Conservation (phyloP, 192 early-diverging fungal species). For the Coemansia reversa region DNA sequence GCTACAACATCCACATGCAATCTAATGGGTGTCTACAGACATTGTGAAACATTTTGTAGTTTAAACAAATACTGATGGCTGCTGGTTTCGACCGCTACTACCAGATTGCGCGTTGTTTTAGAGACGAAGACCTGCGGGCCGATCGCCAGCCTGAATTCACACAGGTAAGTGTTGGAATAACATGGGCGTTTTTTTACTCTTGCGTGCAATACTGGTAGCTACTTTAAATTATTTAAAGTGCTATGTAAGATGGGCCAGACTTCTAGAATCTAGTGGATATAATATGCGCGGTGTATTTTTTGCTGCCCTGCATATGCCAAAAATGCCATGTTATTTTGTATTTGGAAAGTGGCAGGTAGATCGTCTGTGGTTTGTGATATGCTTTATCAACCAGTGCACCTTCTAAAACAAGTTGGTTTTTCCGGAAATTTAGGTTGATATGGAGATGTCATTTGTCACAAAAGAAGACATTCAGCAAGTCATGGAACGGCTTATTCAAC, state of each 20-base stretch:
- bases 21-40: not conserved
- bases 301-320: not conserved
- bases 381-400: not conserved
- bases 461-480: slow-evolving; percentile 68
- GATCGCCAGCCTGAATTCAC: slow-evolving; percentile 96
- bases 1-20: not conserved
- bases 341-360: not conserved
- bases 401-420: not conserved
- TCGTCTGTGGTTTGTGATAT: not conserved
- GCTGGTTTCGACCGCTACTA: slow-evolving; percentile 88
- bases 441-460: slow-evolving; percentile 85
- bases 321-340: not conserved
- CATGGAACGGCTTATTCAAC: slow-evolving; percentile 69
- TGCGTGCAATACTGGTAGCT: not conserved
- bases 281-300: not conserved
- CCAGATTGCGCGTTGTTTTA: slow-evolving; percentile 89
- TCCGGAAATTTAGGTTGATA: slow-evolving; percentile 63
- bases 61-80: slow-evolving; percentile 92
- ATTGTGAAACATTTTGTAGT: slow-evolving; percentile 49
- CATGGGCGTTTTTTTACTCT: not conserved
- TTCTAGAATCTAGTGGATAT: not conserved
- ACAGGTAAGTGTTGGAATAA: slow-evolving; percentile 57
- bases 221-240: not conserved
- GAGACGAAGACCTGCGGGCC: slow-evolving; percentile 83
- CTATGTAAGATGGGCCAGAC: not conserved